phyloP scores from a whole-genome alignment of 1,284 basidiomycete genomes.

The Malassezia sp. region DNA sequence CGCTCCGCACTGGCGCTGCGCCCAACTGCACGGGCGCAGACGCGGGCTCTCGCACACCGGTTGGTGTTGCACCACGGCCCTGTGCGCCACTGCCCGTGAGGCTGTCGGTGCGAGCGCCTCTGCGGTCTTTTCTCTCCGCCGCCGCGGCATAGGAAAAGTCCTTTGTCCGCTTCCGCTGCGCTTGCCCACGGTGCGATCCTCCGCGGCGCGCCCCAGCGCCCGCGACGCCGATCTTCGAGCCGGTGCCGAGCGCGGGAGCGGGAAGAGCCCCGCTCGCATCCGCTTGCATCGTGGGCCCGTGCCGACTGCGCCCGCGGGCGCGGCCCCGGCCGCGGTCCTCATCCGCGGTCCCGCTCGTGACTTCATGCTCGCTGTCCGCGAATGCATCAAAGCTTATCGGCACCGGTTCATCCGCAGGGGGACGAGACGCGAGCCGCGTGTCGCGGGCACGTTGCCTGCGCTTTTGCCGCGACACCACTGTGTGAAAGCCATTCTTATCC shows the following conservation, averaged over 20 bases:
- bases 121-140: no score
- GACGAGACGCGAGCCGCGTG: slow-evolving; percentile 18
- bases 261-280: slow-evolving; percentile 25
- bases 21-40: neutral
- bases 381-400: slow-evolving; percentile 26
- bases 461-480: slow-evolving; percentile 16
- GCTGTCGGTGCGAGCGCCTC: slow-evolving; percentile 9
- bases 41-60: neutral
- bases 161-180: neutral
- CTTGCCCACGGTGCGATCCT: neutral
- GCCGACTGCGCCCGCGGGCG: slow-evolving; percentile 1
- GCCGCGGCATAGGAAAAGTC: slow-evolving; percentile 3
- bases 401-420: slow-evolving; percentile 31
- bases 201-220: neutral
- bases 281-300: slow-evolving; percentile 26
- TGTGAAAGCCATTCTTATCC: slow-evolving; percentile 24
- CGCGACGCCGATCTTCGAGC: neutral
- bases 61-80: neutral
- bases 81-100: no score
- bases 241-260: neutral
- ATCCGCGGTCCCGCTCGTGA: slow-evolving; percentile 2
- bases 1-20: neutral
- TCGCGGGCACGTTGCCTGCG: slow-evolving; percentile 12
- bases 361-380: slow-evolving; percentile 14
- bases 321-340: slow-evolving; percentile 4